These are phyloP conservation scores for Peziza echinospora DNA, from an alignment of 495 filamentous ascomycete genomes.

Conservation along the genomic window DNA sequence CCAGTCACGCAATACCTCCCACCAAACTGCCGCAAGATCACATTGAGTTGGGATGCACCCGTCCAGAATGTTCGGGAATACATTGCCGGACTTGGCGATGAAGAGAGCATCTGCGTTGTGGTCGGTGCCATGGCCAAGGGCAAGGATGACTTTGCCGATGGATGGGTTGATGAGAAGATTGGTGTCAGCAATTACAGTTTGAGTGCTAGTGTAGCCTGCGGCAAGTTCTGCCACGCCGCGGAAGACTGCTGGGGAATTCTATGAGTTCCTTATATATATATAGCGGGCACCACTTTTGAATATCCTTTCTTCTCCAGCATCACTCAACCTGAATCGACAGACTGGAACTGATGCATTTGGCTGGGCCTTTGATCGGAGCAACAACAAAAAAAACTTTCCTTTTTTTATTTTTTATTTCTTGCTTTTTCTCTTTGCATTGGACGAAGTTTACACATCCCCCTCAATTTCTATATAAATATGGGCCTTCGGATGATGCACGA, in stretches of 20 bases:
- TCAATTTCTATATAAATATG: no score
- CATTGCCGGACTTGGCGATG: constrained; percentile 47
- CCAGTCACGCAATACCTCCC: constrained; percentile 93
- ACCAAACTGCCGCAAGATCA: constrained; percentile 92
- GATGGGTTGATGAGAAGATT: constrained; percentile 87
- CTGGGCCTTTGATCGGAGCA: neutral
- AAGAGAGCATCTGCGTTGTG: constrained; percentile 91
- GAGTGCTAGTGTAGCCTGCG: constrained; percentile 90
- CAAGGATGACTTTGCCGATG: constrained; percentile 81
- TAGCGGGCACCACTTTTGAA: neutral
- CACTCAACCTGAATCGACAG: neutral
- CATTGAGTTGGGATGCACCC: constrained; percentile 72
- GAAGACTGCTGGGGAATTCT: constrained; percentile 93
- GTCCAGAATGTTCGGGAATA: constrained; percentile 79
- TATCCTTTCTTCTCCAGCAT: neutral
- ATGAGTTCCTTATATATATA: constrained; percentile 23
- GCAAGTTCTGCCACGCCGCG: constrained; percentile 96
- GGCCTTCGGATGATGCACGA: no score
- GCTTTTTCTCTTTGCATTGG: neutral
- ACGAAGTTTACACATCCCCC: no score
- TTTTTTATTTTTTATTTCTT: neutral
- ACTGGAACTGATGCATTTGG: neutral
- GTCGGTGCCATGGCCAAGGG: constrained; percentile 98
- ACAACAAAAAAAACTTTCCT: neutral
- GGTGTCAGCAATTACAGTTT: constrained; percentile 95